Evolutionary conservation across 164 flowering plant genomes (phyloP).

Genomic region (Aristolochia contorta): DNA sequence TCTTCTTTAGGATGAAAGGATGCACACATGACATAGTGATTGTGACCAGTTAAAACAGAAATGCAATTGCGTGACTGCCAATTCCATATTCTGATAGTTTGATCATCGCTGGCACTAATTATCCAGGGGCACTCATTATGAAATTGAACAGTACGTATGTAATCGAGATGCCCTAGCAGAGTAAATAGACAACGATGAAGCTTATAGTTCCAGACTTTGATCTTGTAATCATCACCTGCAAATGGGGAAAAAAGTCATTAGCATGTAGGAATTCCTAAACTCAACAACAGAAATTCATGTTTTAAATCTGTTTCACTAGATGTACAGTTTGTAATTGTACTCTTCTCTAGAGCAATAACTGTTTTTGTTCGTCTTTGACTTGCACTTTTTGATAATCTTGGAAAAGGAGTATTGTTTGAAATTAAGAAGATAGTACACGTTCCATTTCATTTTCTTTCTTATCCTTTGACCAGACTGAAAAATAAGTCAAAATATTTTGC

Average conservation of each 20-base stretch:
- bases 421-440: too few relatives aligned
- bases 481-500: too few relatives aligned
- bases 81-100: conserved; percentile 93
- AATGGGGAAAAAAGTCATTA: not conserved
- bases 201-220: conserved; percentile 89
- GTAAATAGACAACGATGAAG: conserved; percentile 63
- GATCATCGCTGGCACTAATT: conserved; percentile 85
- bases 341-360: too few relatives aligned
- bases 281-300: too few relatives aligned
- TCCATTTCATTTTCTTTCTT: too few relatives aligned
- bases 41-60: conserved; percentile 83
- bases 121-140: conserved; percentile 88
- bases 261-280: too few relatives aligned
- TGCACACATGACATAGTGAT: conserved; percentile 86
- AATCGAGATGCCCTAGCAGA: conserved; percentile 88
- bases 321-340: too few relatives aligned
- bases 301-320: too few relatives aligned
- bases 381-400: too few relatives aligned
- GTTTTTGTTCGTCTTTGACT: too few relatives aligned
- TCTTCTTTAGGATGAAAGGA: conserved; percentile 91
- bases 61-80: conserved; percentile 94
- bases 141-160: conserved; percentile 89
- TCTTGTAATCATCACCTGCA: conserved; percentile 96
- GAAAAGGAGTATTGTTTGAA: too few relatives aligned
- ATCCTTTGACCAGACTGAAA: too few relatives aligned